phyloP scores from a whole-genome alignment of 2,329 filamentous ascomycete genomes.

The Aspergillus sp. region DNA sequence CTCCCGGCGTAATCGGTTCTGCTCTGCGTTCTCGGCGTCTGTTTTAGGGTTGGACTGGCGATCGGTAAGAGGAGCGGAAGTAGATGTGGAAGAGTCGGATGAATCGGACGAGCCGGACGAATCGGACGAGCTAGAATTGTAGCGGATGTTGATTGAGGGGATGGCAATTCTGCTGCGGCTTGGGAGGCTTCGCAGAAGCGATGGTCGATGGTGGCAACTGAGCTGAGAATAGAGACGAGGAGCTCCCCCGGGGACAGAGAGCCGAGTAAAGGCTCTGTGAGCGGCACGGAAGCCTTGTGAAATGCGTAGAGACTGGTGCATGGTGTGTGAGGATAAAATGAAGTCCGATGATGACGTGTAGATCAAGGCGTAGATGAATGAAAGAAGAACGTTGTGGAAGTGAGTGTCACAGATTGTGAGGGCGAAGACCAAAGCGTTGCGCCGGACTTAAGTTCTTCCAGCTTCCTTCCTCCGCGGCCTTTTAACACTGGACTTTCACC shows the following conservation, averaged over 20 bases:
- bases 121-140: conserved; percentile 35
- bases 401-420: not conserved
- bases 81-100: not conserved
- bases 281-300: conserved; percentile 24
- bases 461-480: conserved; percentile 19
- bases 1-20: conserved; percentile 38
- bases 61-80: conserved; percentile 32
- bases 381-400: not conserved
- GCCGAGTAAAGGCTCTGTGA: conserved; percentile 15
- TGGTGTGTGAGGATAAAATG: conserved; percentile 7
- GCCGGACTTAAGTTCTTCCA: conserved; percentile 30
- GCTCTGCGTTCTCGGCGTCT: conserved; percentile 33
- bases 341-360: not conserved
- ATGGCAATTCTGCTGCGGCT: conserved; percentile 3
- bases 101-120: conserved; percentile 22
- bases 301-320: conserved; percentile 20
- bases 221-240: conserved; percentile 23
- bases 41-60: conserved; percentile 24
- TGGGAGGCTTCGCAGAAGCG: conserved; percentile 1
- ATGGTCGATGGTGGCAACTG: conserved; percentile 14
- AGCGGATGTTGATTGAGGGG: conserved; percentile 18
- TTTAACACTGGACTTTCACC: not conserved
- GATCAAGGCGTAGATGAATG: not conserved
- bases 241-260: conserved; percentile 15
- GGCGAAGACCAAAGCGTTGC: conserved; percentile 14